These are phyloP conservation scores for Acer saccharum DNA, from an alignment of 345 rosid genomes.

Conservation along the genomic window DNA sequence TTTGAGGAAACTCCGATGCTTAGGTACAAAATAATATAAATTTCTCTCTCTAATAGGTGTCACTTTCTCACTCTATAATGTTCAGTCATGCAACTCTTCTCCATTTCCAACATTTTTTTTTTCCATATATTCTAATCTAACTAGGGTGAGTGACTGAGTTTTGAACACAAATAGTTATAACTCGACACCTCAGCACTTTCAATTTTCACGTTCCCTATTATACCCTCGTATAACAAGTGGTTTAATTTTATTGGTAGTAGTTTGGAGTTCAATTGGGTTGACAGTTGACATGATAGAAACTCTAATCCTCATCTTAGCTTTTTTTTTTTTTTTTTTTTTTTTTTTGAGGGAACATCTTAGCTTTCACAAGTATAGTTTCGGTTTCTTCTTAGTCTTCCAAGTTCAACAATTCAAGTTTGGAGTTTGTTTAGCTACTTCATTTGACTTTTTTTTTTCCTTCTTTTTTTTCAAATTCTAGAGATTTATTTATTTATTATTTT, in stretches of 20 bases:
- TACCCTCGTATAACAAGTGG: not conserved
- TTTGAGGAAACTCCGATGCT: constrained; percentile 54
- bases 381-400: not conserved
- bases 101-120: not conserved
- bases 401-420: not conserved
- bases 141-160: not conserved
- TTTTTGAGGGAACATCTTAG: too few relatives aligned
- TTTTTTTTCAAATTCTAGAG: too few relatives aligned
- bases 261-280: not conserved
- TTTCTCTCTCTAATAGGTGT: not conserved
- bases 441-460: too few relatives aligned
- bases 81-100: not conserved
- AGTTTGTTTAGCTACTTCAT: constrained; percentile 16
- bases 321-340: too few relatives aligned
- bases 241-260: not conserved
- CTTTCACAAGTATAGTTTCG: not conserved
- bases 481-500: too few relatives aligned
- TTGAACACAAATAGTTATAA: not conserved
- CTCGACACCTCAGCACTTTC: not conserved
- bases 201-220: not conserved
- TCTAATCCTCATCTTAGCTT: not conserved
- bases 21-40: not conserved
- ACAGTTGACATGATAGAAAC: not conserved
- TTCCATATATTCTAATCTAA: constrained; percentile 5
- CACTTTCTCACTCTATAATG: not conserved